Evolutionary conservation across 352 stramenopile species (phyloP).

Genomic region (Phytophthora cryptogea): DNA sequence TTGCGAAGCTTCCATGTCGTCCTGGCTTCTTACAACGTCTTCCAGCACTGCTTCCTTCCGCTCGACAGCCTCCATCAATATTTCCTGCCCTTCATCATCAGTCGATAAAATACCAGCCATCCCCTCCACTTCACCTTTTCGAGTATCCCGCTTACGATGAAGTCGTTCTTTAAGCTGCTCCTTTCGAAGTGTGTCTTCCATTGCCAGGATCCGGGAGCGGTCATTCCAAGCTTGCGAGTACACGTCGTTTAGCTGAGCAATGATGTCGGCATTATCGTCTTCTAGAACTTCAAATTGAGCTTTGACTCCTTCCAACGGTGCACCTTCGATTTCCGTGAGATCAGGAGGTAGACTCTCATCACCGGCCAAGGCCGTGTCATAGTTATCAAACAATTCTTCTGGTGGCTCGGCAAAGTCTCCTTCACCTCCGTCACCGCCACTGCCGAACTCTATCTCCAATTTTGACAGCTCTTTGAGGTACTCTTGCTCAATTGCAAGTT

Average conservation of each 20-base stretch:
- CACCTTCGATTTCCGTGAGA: background rate
- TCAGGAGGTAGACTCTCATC: constrained; percentile 10
- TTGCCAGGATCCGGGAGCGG: constrained; percentile 24
- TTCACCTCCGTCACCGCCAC: constrained; percentile 15
- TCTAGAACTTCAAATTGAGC: background rate
- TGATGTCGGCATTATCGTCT: constrained; percentile 41
- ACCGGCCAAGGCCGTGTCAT: constrained; percentile 8
- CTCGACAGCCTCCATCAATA: constrained; percentile 10
- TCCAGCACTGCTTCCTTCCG: constrained; percentile 37
- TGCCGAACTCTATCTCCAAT: constrained; percentile 58
- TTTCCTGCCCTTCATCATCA: constrained; percentile 12
- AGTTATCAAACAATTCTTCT: constrained; percentile 9
- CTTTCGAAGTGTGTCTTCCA: constrained; percentile 40
- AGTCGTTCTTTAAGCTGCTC: constrained; percentile 34
- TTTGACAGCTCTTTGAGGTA: constrained; percentile 53
- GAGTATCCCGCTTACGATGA: constrained; percentile 19
- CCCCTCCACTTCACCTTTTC: background rate
- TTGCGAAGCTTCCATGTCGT: constrained; percentile 37
- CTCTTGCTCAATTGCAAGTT: constrained; percentile 56
- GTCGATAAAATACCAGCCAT: background rate
- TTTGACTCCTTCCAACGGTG: background rate
- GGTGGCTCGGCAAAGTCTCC: constrained; percentile 34
- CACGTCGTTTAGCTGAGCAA: constrained; percentile 37
- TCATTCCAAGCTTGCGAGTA: constrained; percentile 41
- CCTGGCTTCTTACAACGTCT: constrained; percentile 41